Base-by-base conservation (phyloP, 805 yeast genomes). In the Yarrowia keelungensis region DNA sequence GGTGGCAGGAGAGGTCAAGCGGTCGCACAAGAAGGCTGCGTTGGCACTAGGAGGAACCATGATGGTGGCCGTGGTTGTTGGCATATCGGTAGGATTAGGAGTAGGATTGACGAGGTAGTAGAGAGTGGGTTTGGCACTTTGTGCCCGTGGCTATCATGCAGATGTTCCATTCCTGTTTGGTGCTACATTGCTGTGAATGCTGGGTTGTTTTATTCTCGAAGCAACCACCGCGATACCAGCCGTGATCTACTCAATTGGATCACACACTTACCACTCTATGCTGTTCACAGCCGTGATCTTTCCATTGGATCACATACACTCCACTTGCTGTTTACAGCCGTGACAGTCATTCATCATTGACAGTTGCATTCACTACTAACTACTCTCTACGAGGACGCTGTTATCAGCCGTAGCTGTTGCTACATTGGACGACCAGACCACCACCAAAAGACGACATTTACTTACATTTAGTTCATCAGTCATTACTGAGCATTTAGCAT, bases 1-100 rank as follows among this genome's bases (percentile, higher is more conserved):
- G 5, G 70, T 71, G 3, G 69, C 74, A 3, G 83, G 83, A 7
- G 73, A 71, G 41, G 69, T 80, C 1, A 76, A 79, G 42, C 69
- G 73, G 36, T 22, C 71, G 11, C 71, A 71, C 71, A 74, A 80
- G 77, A 69, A 72, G 10, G 69, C 70, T 2, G 77, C 81, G 16
- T 68, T 81, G 46, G 62, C 68, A 0, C 71, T 83, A 9, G 83
- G 72, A 47, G 56, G 56, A 16, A 49, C 56, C 26, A 41, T 62
- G 43, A 10, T 62, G n/a, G 47, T 41, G 22, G 67, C 67, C 5
- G 67, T 38, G 38, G 56, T 62, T 14, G 56, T 62, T 7, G 67
- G 67, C 22, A 62, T 62, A 47, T 62, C 67, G 26, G 67, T 62
- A 15, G 67, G 67, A 15, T 16, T 62, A n/a, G 67, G 67, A 39